phyloP scores from a whole-genome alignment of 78 protist species.

The Tieghemostelium lacteum region DNA sequence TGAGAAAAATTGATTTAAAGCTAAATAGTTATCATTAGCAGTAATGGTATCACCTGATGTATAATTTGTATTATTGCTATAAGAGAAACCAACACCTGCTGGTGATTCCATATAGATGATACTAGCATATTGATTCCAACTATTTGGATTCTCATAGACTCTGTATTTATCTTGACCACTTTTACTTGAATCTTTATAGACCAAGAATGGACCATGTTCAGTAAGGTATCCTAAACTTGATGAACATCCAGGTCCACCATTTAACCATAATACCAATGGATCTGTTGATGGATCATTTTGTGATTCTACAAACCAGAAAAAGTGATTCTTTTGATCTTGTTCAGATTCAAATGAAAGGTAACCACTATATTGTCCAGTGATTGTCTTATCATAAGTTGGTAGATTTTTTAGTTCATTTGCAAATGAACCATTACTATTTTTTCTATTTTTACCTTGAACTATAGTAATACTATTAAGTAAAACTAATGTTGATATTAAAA shows the following conservation, averaged over 20 bases:
- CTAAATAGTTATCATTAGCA: too few relatives aligned
- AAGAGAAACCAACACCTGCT: slow-evolving; percentile 83
- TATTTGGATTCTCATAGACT: slow-evolving; percentile 11
- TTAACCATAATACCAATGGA: slow-evolving; percentile 34
- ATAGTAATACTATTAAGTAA: too few relatives aligned
- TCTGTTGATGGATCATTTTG: slow-evolving; percentile 16
- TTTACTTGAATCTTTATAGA: background rate
- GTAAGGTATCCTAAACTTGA: slow-evolving; percentile 4
- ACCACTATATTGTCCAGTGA: too few relatives aligned
- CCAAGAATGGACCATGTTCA: slow-evolving; percentile 50
- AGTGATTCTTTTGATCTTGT: slow-evolving; percentile 16
- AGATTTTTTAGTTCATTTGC: too few relatives aligned
- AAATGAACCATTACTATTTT: too few relatives aligned
- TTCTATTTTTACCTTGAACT: too few relatives aligned
- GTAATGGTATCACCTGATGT: slow-evolving; percentile 31
- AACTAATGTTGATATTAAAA: too few relatives aligned
- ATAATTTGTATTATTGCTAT: slow-evolving; percentile 1
- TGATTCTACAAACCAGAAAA: slow-evolving; percentile 48
- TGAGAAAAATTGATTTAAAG: too few relatives aligned
- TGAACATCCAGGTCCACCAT: slow-evolving; percentile 38
- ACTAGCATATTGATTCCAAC: slow-evolving; percentile 62
- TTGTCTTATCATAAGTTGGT: too few relatives aligned
- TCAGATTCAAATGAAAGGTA: too few relatives aligned
- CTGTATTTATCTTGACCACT: slow-evolving; percentile 13
- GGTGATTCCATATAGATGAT: slow-evolving; percentile 79